Conservation (phyloP, 306 rosid species). For the Quercus aquifolioides region DNA sequence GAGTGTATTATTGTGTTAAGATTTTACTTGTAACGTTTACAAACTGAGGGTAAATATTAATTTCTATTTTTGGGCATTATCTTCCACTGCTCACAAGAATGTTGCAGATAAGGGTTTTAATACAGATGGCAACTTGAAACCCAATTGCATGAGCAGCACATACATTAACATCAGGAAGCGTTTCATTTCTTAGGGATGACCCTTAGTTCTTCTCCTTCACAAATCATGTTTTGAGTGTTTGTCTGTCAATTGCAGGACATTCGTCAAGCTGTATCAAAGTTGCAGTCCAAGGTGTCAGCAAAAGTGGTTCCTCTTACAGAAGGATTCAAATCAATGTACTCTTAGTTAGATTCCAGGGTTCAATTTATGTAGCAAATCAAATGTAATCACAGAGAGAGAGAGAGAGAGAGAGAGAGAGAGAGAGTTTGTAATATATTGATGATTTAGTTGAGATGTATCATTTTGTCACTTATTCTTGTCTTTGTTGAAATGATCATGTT, state of each 20-base stretch:
- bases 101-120: neutral
- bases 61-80: too few species aligned
- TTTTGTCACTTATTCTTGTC: neutral
- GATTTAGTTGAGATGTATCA: neutral
- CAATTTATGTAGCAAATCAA: neutral
- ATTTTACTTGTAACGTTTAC: too few species aligned
- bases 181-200: neutral
- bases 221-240: neutral
- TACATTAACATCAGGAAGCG: neutral
- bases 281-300: constrained; percentile 70
- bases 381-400: neutral
- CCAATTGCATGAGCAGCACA: neutral
- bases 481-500: neutral
- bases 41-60: too few species aligned
- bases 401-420: constrained; percentile 4
- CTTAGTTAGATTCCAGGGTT: constrained; percentile 24
- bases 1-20: too few species aligned
- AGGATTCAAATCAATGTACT: constrained; percentile 74
- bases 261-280: constrained; percentile 68
- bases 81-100: neutral
- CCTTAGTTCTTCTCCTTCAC: neutral
- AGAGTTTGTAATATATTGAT: neutral
- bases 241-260: constrained; percentile 59
- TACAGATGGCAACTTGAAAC: neutral
- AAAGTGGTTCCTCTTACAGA: constrained; percentile 88